A percentile compares a stretch with the other conserved stretches of the same genome.
These are phyloP conservation scores for Talaromyces liani DNA, from an alignment of 495 filamentous ascomycete genomes.

Conservation along the genomic window DNA sequence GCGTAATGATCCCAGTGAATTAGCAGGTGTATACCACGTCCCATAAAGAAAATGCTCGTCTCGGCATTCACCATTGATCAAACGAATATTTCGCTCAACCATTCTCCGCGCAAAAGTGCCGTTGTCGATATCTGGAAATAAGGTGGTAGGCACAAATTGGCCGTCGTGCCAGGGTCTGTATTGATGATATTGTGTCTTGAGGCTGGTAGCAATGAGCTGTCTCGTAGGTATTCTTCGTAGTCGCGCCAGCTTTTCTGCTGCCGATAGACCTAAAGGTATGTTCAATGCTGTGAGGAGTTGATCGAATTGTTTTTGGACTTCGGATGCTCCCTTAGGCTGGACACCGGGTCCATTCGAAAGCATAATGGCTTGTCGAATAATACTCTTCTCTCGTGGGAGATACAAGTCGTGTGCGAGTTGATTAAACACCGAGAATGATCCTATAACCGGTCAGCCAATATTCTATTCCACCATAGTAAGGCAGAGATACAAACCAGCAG, in stretches of 20 bases:
- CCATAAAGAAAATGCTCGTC: conserved; percentile 49
- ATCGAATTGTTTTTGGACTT: conserved; percentile 48
- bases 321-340: conserved; percentile 39
- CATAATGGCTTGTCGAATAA: conserved; percentile 44
- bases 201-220: conserved; percentile 32
- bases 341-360: conserved; percentile 50
- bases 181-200: conserved; percentile 35
- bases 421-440: conserved; percentile 56
- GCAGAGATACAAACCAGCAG: conserved; percentile 35
- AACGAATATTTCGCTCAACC: conserved; percentile 32
- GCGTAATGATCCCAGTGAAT: conserved; percentile 29
- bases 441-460: conserved; percentile 16
- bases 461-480: background rate
- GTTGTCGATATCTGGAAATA: conserved; percentile 40
- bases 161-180: conserved; percentile 48
- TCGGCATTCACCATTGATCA: conserved; percentile 48
- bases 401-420: conserved; percentile 50
- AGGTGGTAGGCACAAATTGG: conserved; percentile 34
- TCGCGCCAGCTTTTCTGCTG: conserved; percentile 34
- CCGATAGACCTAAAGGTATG: conserved; percentile 34
- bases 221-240: conserved; percentile 33
- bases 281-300: conserved; percentile 39
- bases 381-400: conserved; percentile 26
- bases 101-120: conserved; percentile 40
- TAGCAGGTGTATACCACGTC: conserved; percentile 29